A percentile compares a stretch with the other conserved stretches of the same genome.
These are phyloP conservation scores for Suillus lakei DNA, from an alignment of 768 basidiomycete species.

Conservation along the genomic window DNA sequence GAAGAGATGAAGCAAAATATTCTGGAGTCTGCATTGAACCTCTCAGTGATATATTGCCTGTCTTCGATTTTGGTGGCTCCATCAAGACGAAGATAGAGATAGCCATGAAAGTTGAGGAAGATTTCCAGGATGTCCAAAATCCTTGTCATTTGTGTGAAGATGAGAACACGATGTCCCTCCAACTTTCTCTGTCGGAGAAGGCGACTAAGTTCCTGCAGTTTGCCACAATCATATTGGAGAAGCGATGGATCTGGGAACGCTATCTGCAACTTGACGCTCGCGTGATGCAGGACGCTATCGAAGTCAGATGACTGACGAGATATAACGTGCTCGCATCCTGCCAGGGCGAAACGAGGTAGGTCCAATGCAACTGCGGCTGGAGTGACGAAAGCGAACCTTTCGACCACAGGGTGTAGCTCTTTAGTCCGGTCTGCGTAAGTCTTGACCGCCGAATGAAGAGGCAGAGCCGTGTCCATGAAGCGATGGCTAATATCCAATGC, in stretches of 20 bases:
- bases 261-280: slow-evolving; percentile 85
- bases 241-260: slow-evolving; percentile 91
- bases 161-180: slow-evolving; percentile 87
- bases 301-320: slow-evolving; percentile 49
- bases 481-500: slow-evolving; percentile 41
- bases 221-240: slow-evolving; percentile 95
- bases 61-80: slow-evolving; percentile 97
- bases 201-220: slow-evolving; percentile 82
- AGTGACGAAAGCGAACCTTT: slow-evolving; percentile 80
- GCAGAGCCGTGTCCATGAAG: slow-evolving; percentile 49
- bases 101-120: slow-evolving; percentile 91
- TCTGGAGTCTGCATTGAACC: slow-evolving; percentile 78
- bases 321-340: slow-evolving; percentile 41
- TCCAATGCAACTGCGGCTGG: slow-evolving; percentile 80
- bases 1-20: slow-evolving; percentile 91
- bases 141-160: slow-evolving; percentile 97
- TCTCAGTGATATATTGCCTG: slow-evolving; percentile 88
- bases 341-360: slow-evolving; percentile 65
- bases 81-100: slow-evolving; percentile 92
- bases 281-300: slow-evolving; percentile 70
- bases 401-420: slow-evolving; percentile 56
- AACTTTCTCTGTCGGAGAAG: slow-evolving; percentile 84
- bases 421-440: slow-evolving; percentile 66
- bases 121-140: slow-evolving; percentile 94
- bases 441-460: slow-evolving; percentile 56